phyloP scores from a whole-genome alignment of 306 rosid genomes.

The Cucurbita moschata region DNA sequence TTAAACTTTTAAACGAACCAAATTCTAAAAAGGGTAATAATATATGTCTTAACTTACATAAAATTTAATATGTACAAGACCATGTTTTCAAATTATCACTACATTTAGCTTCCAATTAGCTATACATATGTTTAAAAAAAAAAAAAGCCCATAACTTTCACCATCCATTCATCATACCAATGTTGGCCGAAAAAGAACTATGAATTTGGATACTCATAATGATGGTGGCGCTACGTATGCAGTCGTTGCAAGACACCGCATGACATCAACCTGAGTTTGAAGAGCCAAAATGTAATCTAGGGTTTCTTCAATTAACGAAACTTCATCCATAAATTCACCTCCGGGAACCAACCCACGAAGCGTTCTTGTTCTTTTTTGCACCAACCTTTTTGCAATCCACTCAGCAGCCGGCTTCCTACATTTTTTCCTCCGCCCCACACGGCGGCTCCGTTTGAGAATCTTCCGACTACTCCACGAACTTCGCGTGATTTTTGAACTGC shows the following conservation, averaged over 20 bases:
- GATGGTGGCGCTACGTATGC: constrained; percentile 12
- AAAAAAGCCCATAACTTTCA: neutral
- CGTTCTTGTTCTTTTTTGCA: constrained; percentile 34
- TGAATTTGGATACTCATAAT: constrained; percentile 11
- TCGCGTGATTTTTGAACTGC: neutral
- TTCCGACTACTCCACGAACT: constrained; percentile 15
- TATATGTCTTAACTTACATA: neutral
- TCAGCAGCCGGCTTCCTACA: constrained; percentile 9
- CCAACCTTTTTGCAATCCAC: constrained; percentile 28
- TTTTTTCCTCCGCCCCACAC: constrained; percentile 9
- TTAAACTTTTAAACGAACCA: neutral
- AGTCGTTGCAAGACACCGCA: constrained; percentile 37
- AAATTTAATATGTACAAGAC: neutral
- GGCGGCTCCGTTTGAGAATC: constrained; percentile 30
- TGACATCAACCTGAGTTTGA: constrained; percentile 68
- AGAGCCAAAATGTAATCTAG: constrained; percentile 62
- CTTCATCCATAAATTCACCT: constrained; percentile 51
- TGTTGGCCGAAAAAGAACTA: neutral
- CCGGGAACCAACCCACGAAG: constrained; percentile 67
- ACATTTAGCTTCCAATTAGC: neutral
- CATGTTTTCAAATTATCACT: neutral
- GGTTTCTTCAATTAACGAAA: constrained; percentile 59
- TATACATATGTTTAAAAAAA: neutral
- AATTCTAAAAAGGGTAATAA: neutral
- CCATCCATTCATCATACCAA: constrained; percentile 1